Conservation (phyloP, 345 rosid species). For the Murraya paniculata region DNA sequence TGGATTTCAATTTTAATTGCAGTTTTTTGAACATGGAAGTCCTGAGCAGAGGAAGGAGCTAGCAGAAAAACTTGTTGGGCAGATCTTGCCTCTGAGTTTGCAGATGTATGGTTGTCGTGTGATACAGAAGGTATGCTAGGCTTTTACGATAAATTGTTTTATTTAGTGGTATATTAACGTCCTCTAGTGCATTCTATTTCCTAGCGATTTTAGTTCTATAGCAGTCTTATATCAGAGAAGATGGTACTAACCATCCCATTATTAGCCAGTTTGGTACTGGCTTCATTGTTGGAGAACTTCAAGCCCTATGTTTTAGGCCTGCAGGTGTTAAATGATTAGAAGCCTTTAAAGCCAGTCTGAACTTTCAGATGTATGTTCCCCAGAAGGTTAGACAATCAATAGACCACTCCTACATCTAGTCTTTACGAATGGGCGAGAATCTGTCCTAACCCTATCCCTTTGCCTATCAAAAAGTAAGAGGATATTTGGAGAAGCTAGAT, state of each 20-base stretch:
- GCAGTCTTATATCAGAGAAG: not conserved
- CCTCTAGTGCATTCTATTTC: not conserved
- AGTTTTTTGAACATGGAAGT: conserved; percentile 95
- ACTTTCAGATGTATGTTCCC: not conserved
- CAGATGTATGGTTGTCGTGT: conserved; percentile 99
- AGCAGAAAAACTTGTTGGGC: conserved; percentile 82
- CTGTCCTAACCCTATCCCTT: not conserved
- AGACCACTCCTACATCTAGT: not conserved
- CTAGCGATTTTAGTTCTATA: not conserved
- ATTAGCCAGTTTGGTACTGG: not conserved
- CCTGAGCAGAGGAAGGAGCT: conserved; percentile 84
- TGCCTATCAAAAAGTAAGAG: not conserved
- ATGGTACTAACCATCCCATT: not conserved
- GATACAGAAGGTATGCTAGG: conserved; percentile 76
- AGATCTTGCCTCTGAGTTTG: conserved; percentile 82
- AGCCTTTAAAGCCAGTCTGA: not conserved
- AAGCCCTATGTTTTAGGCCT: not conserved
- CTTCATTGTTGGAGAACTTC: not conserved
- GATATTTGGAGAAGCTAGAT: not conserved
- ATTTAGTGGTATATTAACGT: not conserved
- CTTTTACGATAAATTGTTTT: not conserved
- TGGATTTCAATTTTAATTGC: conserved; percentile 20
- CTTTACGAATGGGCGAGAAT: not conserved
- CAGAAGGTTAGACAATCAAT: not conserved
- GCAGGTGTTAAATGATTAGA: conserved; percentile 8